These are phyloP conservation scores for Phytophthora kernoviae DNA, from an alignment of 352 stramenopile species.

Conservation along the genomic window DNA sequence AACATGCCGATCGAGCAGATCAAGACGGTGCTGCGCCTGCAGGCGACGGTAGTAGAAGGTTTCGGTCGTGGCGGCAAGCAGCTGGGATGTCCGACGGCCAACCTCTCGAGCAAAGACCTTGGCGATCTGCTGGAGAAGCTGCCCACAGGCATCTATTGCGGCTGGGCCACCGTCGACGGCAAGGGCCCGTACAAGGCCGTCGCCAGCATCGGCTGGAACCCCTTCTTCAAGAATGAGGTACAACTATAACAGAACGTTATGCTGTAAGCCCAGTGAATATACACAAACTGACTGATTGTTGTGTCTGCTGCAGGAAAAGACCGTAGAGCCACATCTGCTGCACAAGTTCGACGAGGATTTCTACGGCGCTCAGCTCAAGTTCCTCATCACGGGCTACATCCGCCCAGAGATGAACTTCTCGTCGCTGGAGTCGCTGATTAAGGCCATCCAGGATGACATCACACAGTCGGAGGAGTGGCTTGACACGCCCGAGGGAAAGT, in stretches of 20 bases:
- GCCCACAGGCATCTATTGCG: slow-evolving; percentile 93
- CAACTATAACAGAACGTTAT: slow-evolving; percentile 27
- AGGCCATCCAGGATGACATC: slow-evolving; percentile 91
- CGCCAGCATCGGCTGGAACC: slow-evolving; percentile 97
- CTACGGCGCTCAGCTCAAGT: slow-evolving; percentile 93
- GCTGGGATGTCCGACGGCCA: slow-evolving; percentile 95
- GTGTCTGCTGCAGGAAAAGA: slow-evolving; percentile 85
- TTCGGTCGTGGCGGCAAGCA: slow-evolving; percentile 96
- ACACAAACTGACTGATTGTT: slow-evolving; percentile 8
- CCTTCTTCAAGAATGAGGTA: slow-evolving; percentile 93
- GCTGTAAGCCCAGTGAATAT: too few relatives aligned
- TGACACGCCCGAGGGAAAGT: slow-evolving; percentile 57
- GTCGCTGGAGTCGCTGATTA: slow-evolving; percentile 92
- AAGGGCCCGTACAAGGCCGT: slow-evolving; percentile 92
- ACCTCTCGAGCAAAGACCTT: slow-evolving; percentile 90
- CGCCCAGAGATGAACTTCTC: slow-evolving; percentile 95
- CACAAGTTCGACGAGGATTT: slow-evolving; percentile 94
- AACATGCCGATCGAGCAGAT: slow-evolving; percentile 61
- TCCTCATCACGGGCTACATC: slow-evolving; percentile 93
- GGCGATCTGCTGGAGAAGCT: slow-evolving; percentile 79
- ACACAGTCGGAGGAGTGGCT: slow-evolving; percentile 71
- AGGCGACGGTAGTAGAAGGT: slow-evolving; percentile 92
- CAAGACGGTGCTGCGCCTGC: slow-evolving; percentile 72
- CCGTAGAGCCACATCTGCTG: slow-evolving; percentile 96
- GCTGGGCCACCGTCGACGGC: slow-evolving; percentile 91